Conservation (phyloP, 768 basidiomycete genomes). For the Rhizopogon vulgaris region DNA sequence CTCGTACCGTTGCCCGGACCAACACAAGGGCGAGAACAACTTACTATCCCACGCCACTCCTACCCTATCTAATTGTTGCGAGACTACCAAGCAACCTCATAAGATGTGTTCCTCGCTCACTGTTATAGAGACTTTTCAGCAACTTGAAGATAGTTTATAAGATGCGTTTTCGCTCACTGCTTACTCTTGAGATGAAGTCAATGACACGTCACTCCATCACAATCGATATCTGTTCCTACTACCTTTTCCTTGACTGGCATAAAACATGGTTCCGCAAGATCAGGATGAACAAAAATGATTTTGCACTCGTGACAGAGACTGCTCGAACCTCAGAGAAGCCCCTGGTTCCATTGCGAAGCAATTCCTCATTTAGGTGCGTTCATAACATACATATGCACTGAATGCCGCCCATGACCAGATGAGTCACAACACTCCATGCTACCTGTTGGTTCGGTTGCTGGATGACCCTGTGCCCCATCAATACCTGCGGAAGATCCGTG, state of each 20-base stretch:
- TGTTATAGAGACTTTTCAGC: too few species aligned
- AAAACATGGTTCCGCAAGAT: neutral
- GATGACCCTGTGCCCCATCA: neutral
- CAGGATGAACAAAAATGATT: neutral
- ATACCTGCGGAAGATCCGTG: neutral
- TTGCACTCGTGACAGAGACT: neutral
- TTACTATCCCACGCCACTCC: conserved; percentile 1
- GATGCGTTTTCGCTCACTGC: neutral
- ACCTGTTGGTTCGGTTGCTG: neutral
- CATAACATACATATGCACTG: neutral
- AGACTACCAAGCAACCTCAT: too few species aligned
- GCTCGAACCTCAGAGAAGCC: too few species aligned
- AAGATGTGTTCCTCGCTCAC: too few species aligned
- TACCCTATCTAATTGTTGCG: too few species aligned
- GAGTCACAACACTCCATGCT: too few species aligned
- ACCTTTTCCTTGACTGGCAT: neutral
- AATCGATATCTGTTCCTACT: too few species aligned
- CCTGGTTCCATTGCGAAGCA: neutral
- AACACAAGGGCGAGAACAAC: too few species aligned
- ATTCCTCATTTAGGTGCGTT: conserved; percentile 1
- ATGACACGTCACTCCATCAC: neutral
- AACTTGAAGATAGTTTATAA: too few species aligned
- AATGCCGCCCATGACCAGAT: neutral
- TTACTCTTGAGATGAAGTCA: neutral
- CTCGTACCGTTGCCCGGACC: too few species aligned